phyloP scores from a whole-genome alignment of 2,329 filamentous ascomycete species.

The Colletotrichum sp. region DNA sequence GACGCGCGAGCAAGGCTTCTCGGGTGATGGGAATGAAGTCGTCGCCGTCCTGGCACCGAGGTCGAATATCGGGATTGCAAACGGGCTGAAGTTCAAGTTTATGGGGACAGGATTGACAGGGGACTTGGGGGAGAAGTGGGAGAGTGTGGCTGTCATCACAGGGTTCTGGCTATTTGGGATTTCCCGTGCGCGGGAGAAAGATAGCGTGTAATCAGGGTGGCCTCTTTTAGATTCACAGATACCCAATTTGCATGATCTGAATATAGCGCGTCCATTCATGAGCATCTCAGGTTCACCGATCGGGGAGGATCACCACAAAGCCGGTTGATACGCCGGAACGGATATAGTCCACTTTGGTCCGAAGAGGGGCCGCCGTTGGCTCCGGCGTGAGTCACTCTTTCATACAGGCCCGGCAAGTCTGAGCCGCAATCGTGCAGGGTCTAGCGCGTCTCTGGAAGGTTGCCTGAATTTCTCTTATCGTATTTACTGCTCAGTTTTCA shows the following conservation, averaged over 20 bases:
- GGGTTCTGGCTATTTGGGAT: not conserved
- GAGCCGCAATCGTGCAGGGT: not conserved
- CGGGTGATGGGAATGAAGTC: not conserved
- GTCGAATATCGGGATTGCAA: not conserved
- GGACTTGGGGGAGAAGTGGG: not conserved
- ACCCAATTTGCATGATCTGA: not conserved
- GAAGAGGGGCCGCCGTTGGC: not conserved
- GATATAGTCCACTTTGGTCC: not conserved
- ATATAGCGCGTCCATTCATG: rapidly evolving
- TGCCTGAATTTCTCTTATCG: not conserved
- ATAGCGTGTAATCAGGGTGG: not conserved
- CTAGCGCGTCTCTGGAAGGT: not conserved
- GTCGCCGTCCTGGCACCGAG: not conserved
- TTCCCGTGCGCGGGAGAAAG: not conserved
- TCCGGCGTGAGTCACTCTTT: not conserved
- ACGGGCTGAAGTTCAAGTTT: not conserved
- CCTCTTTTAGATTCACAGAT: not conserved
- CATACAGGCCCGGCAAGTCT: not conserved
- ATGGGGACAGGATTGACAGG: not conserved
- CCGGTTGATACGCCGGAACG: not conserved
- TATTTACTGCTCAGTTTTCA: not conserved
- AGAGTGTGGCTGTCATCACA: not conserved
- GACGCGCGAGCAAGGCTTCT: not conserved
- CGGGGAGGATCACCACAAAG: rapidly evolving
- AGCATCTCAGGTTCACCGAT: rapidly evolving